Conservation (phyloP, 192 early-diverging fungal genomes). For the Geranomyces variabilis region DNA sequence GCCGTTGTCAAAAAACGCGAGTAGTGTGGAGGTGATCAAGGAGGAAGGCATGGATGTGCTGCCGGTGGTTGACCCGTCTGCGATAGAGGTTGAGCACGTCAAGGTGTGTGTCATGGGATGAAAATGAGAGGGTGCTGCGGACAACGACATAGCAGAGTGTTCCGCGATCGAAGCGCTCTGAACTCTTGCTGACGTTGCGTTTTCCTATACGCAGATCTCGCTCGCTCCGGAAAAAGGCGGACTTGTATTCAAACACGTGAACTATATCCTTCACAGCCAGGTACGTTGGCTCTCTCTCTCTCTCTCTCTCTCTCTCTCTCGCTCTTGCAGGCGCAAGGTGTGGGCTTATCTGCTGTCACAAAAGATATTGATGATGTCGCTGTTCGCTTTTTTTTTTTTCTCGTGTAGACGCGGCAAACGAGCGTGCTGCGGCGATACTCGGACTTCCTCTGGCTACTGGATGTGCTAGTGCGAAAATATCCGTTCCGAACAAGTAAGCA, state of each 20-base stretch:
- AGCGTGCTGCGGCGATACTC: constrained; percentile 82
- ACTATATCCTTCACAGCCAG: constrained; percentile 79
- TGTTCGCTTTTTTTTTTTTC: too few relatives aligned
- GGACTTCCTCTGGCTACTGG: constrained; percentile 89
- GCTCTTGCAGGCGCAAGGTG: too few relatives aligned
- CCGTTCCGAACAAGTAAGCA: constrained; percentile 69
- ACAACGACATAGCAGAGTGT: too few relatives aligned
- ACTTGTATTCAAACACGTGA: constrained; percentile 80
- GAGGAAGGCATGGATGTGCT: constrained; percentile 3
- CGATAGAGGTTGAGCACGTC: background rate
- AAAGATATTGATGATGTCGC: too few relatives aligned
- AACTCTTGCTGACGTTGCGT: too few relatives aligned
- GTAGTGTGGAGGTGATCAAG: background rate
- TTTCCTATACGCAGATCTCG: constrained; percentile 39
- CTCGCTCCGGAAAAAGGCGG: constrained; percentile 64
- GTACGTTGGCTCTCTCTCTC: constrained; percentile 45
- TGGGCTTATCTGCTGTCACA: too few relatives aligned
- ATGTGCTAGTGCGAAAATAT: constrained; percentile 75
- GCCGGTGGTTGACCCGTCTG: background rate
- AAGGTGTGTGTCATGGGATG: background rate
- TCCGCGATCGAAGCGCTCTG: too few relatives aligned
- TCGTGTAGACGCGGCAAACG: constrained; percentile 42
- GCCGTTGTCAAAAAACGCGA: background rate
- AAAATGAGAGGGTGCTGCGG: too few relatives aligned
- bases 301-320: too few relatives aligned